Base-by-base conservation (phyloP, 257 asterid species). In the Ligustrum vulgare region DNA sequence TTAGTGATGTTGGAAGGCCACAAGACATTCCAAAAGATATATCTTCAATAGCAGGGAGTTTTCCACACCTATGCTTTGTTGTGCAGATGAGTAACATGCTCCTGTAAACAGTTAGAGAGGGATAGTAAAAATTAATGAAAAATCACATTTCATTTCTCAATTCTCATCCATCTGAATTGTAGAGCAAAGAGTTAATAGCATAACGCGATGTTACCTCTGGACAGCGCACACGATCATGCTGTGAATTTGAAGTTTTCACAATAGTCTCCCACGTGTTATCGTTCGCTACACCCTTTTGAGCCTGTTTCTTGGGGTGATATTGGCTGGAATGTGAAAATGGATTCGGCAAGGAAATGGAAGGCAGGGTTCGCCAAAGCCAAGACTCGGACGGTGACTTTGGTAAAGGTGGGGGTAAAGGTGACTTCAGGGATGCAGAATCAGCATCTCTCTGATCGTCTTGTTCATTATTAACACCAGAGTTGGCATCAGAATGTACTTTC, bases 351-450 rank as follows among this genome's bases (percentile, higher is more conserved):
- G 88, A 63, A 62, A 87, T 85, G 2, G 97, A 88, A 66, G 98
- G 97, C 81, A 89, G 81, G 0, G 88, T 79, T 33, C 83, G 84
- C 98, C 98, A 91, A 8, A 95, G 97, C 99, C 99, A 95, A 74
- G 98, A 90, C 81, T 95, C 98, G 0, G 98, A 89, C 2, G 99
- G 99, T n/a, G 98, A 93, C 78, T 90, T 95, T 60, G 98, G 99
- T 67, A 95, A 81, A n/a, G 99, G 98, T 23, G 97, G 98, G 37
- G 90, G 88, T 37, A 85, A 68, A 18, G 92, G 89, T 66, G 98
- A 90, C 71, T 80, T 86, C 71, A 77, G 67, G 67, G 72, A 45
- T 36, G 81, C 81, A 74, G 69, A 54, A 64, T 76, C 62, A 64
- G 63, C 43, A 66, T 77, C 75, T 75, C 64, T 49, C 37, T 69